Conservation (phyloP, 805 yeast genomes). For the Komagataella pseudopastoris region DNA sequence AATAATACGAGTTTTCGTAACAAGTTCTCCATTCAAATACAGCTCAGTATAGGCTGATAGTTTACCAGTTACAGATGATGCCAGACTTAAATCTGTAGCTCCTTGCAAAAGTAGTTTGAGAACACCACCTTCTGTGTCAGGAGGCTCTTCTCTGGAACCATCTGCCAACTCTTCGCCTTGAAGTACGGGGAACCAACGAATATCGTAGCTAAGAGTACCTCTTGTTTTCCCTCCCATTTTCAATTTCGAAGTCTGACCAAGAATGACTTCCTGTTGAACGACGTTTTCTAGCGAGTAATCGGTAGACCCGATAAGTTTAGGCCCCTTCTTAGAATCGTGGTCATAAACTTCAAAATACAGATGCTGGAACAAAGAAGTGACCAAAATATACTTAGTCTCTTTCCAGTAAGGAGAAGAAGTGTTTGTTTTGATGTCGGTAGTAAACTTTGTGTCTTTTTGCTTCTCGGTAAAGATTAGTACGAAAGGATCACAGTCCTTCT, state of each 20-base stretch:
- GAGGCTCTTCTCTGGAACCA: constrained; percentile 33
- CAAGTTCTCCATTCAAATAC: constrained; percentile 39
- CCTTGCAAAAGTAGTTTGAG: constrained; percentile 48
- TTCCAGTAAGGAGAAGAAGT: constrained; percentile 50
- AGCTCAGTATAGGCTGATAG: constrained; percentile 61
- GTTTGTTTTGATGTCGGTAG: constrained; percentile 43
- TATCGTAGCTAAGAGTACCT: constrained; percentile 48
- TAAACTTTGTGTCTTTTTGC: constrained; percentile 21
- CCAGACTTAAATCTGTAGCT: constrained; percentile 42
- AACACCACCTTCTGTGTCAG: constrained; percentile 63
- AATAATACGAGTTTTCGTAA: constrained; percentile 45
- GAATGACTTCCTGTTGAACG: constrained; percentile 35
- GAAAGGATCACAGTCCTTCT: constrained; percentile 42
- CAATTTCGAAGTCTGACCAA: constrained; percentile 29
- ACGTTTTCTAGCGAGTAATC: constrained; percentile 45
- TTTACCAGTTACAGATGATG: constrained; percentile 35
- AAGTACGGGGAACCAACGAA: constrained; percentile 33
- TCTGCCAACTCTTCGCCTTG: constrained; percentile 30
- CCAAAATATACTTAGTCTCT: constrained; percentile 49
- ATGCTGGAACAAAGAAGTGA: constrained; percentile 42
- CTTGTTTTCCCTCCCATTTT: constrained; percentile 37
- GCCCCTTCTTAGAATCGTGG: constrained; percentile 42
- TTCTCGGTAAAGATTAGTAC: constrained; percentile 29
- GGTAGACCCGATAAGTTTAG: constrained; percentile 33
- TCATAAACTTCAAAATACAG: constrained; percentile 41